phyloP scores from a whole-genome alignment of 2,329 filamentous ascomycete species.

The Monosporascus sp. region DNA sequence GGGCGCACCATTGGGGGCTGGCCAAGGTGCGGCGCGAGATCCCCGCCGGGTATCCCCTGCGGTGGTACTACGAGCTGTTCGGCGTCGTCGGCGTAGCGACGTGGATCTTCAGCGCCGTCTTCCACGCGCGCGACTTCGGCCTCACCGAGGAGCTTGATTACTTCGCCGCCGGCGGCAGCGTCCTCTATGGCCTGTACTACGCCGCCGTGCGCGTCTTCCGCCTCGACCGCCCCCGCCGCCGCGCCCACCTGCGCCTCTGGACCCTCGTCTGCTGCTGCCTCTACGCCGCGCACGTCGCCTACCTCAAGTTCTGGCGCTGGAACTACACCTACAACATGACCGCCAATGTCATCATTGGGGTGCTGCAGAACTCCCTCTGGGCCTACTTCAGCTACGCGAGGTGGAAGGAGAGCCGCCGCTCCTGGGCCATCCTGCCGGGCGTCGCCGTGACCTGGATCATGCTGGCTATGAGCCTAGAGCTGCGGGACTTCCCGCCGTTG shows the following conservation, averaged over 20 bases:
- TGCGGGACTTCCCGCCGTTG: slow-evolving; percentile 88
- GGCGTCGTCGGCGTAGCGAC: slow-evolving; percentile 75
- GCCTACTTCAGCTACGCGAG: slow-evolving; percentile 72
- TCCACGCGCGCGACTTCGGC: slow-evolving; percentile 83
- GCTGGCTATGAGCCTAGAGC: slow-evolving; percentile 89
- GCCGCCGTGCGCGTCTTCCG: slow-evolving; percentile 77
- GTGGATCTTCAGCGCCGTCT: slow-evolving; percentile 86
- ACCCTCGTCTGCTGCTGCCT: slow-evolving; percentile 64
- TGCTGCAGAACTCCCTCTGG: slow-evolving; percentile 81
- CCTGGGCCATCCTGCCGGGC: slow-evolving; percentile 86
- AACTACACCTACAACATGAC: slow-evolving; percentile 98
- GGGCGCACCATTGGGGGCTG: slow-evolving; percentile 77
- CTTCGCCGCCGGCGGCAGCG: slow-evolving; percentile 83
- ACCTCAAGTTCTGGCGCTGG: slow-evolving; percentile 81
- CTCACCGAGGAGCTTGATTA: slow-evolving; percentile 94
- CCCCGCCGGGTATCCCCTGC: slow-evolving; percentile 67
- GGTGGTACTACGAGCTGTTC: slow-evolving; percentile 74
- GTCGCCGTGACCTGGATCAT: slow-evolving; percentile 89
- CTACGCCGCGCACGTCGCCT: slow-evolving; percentile 73
- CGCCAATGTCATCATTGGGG: slow-evolving; percentile 79
- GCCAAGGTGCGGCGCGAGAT: slow-evolving; percentile 63
- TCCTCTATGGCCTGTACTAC: slow-evolving; percentile 89
- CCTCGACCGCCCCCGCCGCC: slow-evolving; percentile 55
- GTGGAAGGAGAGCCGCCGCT: slow-evolving; percentile 64
- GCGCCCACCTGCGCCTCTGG: slow-evolving; percentile 64